Percentiles rank a stretch among this genome's conserved stretches.
Evolutionary conservation across 306 rosid genomes (phyloP).

Genomic region (Delonix regia): DNA sequence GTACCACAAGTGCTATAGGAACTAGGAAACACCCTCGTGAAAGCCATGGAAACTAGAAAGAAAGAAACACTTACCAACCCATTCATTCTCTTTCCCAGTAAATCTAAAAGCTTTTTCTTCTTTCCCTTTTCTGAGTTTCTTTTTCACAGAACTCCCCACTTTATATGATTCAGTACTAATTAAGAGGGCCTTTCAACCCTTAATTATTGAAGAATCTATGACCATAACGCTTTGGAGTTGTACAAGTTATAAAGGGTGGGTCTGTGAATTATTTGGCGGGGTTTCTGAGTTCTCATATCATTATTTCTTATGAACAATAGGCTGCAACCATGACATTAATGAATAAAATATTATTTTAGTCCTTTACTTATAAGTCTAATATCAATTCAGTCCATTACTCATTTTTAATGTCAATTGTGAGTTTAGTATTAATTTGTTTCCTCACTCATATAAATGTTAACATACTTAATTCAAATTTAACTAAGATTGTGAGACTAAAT

Average conservation of each 20-base stretch:
- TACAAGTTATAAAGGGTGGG: constrained; percentile 33
- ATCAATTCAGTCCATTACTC: too few species aligned
- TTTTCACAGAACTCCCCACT: constrained; percentile 38
- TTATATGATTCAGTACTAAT: constrained; percentile 32
- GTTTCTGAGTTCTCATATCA: neutral
- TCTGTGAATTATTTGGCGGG: constrained; percentile 1
- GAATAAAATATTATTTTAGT: too few species aligned
- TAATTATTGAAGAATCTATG: neutral
- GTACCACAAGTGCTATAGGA: neutral
- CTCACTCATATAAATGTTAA: too few species aligned
- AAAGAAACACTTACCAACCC: constrained; percentile 1
- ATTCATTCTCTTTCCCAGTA: constrained; percentile 34
- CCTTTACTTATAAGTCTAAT: too few species aligned
- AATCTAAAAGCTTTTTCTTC: neutral
- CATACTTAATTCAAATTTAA: too few species aligned
- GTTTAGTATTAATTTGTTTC: too few species aligned
- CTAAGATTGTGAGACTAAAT: too few species aligned
- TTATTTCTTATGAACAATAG: neutral
- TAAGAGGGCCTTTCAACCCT: constrained; percentile 9
- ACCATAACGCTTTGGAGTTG: constrained; percentile 29
- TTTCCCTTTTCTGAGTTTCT: constrained; percentile 27
- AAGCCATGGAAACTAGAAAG: neutral
- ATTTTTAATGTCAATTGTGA: too few species aligned
- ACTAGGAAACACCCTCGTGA: neutral
- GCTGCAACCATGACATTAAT: neutral